A percentile compares a stretch with the other conserved stretches of the same genome.
phyloP scores from a whole-genome alignment of 352 stramenopile genomes.

The Phytopythium ostracodes region DNA sequence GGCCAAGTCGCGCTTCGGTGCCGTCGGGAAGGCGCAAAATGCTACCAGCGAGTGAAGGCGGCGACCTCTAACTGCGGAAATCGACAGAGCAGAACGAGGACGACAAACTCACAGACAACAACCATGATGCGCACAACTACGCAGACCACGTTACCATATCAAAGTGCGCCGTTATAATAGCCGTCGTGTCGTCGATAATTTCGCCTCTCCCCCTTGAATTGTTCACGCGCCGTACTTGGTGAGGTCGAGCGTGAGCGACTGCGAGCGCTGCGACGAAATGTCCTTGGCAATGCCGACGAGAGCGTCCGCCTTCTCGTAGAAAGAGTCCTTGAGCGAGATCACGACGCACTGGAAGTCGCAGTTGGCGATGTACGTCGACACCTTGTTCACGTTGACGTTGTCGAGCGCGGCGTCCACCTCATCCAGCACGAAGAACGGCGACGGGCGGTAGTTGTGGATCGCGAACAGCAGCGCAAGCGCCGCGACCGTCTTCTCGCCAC shows the following conservation, averaged over 20 bases:
- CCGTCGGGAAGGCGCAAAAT: conserved; percentile 10
- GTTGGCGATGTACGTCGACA: conserved; percentile 96
- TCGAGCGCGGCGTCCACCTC: conserved; percentile 99
- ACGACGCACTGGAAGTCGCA: conserved; percentile 97
- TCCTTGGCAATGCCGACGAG: conserved; percentile 92
- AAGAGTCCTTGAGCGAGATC: conserved; percentile 98
- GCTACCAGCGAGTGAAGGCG: not conserved
- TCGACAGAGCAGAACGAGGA: too few relatives aligned
- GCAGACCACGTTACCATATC: conserved; percentile 2
- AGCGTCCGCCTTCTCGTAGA: conserved; percentile 94
- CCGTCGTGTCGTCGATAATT: not conserved
- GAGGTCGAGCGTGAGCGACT: conserved; percentile 79
- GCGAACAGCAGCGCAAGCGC: conserved; percentile 98
- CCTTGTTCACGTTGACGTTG: conserved; percentile 99
- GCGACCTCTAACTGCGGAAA: not conserved
- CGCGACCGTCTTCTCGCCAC: conserved; percentile 99
- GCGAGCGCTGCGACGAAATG: conserved; percentile 64
- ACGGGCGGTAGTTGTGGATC: conserved; percentile 96
- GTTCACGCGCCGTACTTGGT: conserved; percentile 54
- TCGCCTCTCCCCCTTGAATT: too few relatives aligned
- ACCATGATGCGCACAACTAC: not conserved
- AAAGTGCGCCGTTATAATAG: conserved; percentile 2
- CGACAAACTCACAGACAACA: not conserved
- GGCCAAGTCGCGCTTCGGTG: conserved; percentile 44
- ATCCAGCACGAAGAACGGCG: conserved; percentile 99